These are phyloP conservation scores for Xylaria sp. DNA, from an alignment of 2,329 filamentous ascomycete species.

Conservation along the genomic window DNA sequence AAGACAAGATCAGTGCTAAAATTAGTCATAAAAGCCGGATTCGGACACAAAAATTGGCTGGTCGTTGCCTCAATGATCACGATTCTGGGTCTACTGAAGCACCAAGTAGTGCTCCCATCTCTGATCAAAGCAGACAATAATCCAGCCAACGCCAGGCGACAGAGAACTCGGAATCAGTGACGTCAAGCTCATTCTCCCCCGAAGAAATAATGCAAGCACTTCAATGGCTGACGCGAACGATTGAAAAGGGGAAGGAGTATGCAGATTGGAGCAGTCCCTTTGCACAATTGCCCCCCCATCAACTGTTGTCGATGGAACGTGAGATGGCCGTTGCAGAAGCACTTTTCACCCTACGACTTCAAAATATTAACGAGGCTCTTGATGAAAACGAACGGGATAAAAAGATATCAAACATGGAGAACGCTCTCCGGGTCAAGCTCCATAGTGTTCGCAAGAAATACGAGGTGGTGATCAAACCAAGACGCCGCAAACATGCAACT, in stretches of 20 bases:
- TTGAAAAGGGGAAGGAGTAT: constrained; percentile 23
- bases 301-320: constrained; percentile 20
- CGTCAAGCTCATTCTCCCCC: background rate
- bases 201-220: constrained; percentile 15
- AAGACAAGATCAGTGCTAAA: constrained; percentile 2
- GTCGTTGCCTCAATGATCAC: background rate
- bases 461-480: constrained; percentile 16
- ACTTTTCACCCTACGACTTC: constrained; percentile 22
- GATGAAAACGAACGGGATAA: constrained; percentile 21
- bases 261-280: constrained; percentile 22
- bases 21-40: constrained; percentile 1
- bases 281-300: constrained; percentile 19
- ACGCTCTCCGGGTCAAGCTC: constrained; percentile 23
- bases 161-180: constrained; percentile 2
- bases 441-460: constrained; percentile 23
- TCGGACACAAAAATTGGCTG: constrained; percentile 2
- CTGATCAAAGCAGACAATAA: constrained; percentile 1
- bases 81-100: constrained; percentile 1
- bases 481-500: constrained; percentile 21
- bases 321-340: constrained; percentile 22
- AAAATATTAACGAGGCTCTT: constrained; percentile 24
- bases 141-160: background rate
- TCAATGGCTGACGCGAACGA: constrained; percentile 18
- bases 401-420: constrained; percentile 21
- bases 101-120: constrained; percentile 1